Percentiles rank a stretch among this genome's conserved stretches.
Conservation (phyloP, 352 stramenopile species). For the Pythium oligandrum region DNA sequence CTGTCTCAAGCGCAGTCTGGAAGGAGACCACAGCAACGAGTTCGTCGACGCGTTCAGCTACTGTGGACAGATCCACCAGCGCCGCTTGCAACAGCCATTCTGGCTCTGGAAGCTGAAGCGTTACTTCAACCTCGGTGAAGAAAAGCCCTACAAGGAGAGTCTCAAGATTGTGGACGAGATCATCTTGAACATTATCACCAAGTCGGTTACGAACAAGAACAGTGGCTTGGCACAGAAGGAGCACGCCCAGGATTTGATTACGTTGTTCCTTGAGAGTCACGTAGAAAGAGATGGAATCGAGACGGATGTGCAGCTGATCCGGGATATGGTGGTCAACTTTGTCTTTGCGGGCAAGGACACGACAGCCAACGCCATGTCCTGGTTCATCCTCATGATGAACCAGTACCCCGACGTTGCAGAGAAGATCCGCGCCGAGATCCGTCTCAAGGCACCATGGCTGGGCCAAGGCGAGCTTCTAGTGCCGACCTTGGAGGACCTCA, state of each 20-base stretch:
- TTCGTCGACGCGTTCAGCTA: conserved; percentile 15
- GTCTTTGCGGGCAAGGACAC: conserved; percentile 74
- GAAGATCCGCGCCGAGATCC: conserved; percentile 56
- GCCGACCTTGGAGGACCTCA: conserved; percentile 34
- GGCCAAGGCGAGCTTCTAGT: conserved; percentile 9
- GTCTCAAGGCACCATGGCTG: conserved; percentile 22
- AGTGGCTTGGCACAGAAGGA: neutral
- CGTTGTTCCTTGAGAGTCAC: conserved; percentile 34
- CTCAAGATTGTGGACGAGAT: conserved; percentile 35
- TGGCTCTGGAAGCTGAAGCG: conserved; percentile 35
- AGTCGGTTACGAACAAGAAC: conserved; percentile 34
- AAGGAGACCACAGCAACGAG: conserved; percentile 11
- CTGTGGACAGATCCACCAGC: conserved; percentile 8
- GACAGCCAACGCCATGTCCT: conserved; percentile 55
- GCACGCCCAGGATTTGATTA: conserved; percentile 20
- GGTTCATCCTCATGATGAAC: conserved; percentile 64
- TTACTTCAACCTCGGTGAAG: conserved; percentile 30
- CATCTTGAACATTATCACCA: conserved; percentile 42
- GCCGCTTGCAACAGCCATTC: conserved; percentile 28
- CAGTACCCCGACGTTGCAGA: conserved; percentile 36
- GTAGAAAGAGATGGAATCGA: conserved; percentile 14
- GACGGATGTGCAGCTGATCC: conserved; percentile 38
- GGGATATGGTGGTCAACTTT: conserved; percentile 73
- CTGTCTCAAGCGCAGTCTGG: conserved; percentile 17
- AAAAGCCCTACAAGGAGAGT: conserved; percentile 35